Conservation (phyloP, 73 alveolate genomes). For the Uronychia binucleata region DNA sequence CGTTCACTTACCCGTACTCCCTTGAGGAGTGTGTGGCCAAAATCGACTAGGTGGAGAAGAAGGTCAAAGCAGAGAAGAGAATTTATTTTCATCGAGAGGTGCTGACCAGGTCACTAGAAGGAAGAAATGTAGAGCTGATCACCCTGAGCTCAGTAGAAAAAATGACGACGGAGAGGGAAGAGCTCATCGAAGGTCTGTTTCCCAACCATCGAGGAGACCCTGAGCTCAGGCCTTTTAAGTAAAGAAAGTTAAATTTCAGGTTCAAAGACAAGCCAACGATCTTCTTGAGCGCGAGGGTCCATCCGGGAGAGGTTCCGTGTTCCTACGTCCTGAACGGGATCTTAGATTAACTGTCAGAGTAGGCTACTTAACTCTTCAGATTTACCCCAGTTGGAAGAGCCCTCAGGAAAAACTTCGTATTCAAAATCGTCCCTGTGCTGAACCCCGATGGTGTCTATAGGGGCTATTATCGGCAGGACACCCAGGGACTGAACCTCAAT, state of each 20-base stretch:
- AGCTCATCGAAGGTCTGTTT: slow-evolving; percentile 28
- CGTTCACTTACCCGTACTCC: slow-evolving; percentile 51
- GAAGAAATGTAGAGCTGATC: slow-evolving; percentile 41
- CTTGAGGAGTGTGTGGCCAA: slow-evolving; percentile 17
- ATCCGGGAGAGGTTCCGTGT: slow-evolving; percentile 98
- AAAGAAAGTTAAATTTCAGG: slow-evolving; percentile 5
- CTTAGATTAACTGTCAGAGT: slow-evolving; percentile 70
- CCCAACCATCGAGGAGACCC: slow-evolving; percentile 12
- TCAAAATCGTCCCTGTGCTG: slow-evolving; percentile 88
- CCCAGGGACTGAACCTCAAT: slow-evolving; percentile 30
- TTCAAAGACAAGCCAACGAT: slow-evolving; percentile 64
- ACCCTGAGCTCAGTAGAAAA: slow-evolving; percentile 13
- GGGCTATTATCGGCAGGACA: slow-evolving; percentile 88
- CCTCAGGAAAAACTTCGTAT: slow-evolving; percentile 82
- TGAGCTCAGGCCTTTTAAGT: not conserved
- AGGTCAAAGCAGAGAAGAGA: not conserved
- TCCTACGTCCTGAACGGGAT: slow-evolving; percentile 86
- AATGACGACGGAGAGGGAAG: slow-evolving; percentile 14
- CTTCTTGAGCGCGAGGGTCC: slow-evolving; percentile 94
- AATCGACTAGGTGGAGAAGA: not conserved
- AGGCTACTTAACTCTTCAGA: slow-evolving; percentile 52
- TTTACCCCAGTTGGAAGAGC: slow-evolving; percentile 29
- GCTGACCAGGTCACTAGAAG: slow-evolving; percentile 28
- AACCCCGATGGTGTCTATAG: slow-evolving; percentile 97
- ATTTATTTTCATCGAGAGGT: slow-evolving; percentile 27